Conservation (phyloP, 2,329 filamentous ascomycete species). For the Pestalotiopsis sp. region DNA sequence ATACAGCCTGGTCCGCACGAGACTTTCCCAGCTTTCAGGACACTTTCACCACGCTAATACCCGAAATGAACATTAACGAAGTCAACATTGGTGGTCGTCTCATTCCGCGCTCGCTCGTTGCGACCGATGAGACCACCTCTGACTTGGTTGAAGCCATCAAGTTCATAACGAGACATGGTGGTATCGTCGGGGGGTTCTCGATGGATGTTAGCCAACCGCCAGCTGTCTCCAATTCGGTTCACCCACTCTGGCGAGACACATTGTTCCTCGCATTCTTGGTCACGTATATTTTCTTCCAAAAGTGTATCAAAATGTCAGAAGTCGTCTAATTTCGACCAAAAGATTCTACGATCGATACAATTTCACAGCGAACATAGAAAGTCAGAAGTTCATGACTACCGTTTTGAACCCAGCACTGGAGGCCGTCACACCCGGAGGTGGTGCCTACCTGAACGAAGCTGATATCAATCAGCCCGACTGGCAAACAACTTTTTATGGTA, state of each 20-base stretch:
- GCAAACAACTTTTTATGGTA: slow-evolving; percentile 34
- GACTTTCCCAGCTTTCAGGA: slow-evolving; percentile 16
- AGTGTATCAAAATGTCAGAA: slow-evolving; percentile 14
- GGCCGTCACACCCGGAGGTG: slow-evolving; percentile 18
- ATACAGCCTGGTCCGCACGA: background rate
- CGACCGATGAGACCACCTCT: background rate
- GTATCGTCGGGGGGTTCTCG: slow-evolving; percentile 27
- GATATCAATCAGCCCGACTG: slow-evolving; percentile 34
- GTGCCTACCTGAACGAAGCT: slow-evolving; percentile 40
- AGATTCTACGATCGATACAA: background rate
- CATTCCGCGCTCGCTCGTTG: slow-evolving; percentile 13
- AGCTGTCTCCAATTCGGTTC: slow-evolving; percentile 28
- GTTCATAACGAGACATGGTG: slow-evolving; percentile 26
- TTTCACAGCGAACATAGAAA: slow-evolving; percentile 10
- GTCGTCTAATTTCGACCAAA: background rate
- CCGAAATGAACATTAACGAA: slow-evolving; percentile 15
- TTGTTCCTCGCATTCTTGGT: slow-evolving; percentile 22
- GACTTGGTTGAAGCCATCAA: slow-evolving; percentile 28
- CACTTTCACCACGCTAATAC: slow-evolving; percentile 12
- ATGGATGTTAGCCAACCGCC: slow-evolving; percentile 26
- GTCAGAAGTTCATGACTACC: slow-evolving; percentile 21
- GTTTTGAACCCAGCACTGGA: slow-evolving; percentile 20
- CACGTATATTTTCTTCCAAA: slow-evolving; percentile 16
- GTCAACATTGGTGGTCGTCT: slow-evolving; percentile 18
- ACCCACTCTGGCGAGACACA: slow-evolving; percentile 33